These are phyloP conservation scores for Amniculicola lignicola DNA, from an alignment of 495 filamentous ascomycete species.

Conservation along the genomic window DNA sequence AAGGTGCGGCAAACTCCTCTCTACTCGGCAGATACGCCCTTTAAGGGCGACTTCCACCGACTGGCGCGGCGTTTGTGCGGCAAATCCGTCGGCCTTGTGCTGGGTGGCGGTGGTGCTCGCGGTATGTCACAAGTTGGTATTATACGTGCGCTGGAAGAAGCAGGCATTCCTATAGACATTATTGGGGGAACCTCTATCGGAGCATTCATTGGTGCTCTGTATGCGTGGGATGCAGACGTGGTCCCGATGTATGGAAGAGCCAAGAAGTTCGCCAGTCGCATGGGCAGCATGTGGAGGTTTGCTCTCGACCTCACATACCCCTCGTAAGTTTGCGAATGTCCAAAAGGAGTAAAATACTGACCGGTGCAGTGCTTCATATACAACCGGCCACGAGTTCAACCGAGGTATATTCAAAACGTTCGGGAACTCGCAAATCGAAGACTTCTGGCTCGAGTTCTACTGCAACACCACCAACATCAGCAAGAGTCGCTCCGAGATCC, in stretches of 20 bases:
- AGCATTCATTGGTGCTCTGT: slow-evolving; percentile 93
- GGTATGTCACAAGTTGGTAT: slow-evolving; percentile 90
- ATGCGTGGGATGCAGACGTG: slow-evolving; percentile 93
- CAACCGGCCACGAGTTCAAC: slow-evolving; percentile 98
- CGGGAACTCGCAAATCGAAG: slow-evolving; percentile 92
- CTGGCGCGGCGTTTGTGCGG: slow-evolving; percentile 87
- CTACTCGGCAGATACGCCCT: slow-evolving; percentile 85
- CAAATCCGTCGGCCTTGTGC: slow-evolving; percentile 88
- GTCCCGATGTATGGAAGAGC: slow-evolving; percentile 94
- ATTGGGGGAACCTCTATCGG: slow-evolving; percentile 96
- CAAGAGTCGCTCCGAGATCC: slow-evolving; percentile 82
- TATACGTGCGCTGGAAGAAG: slow-evolving; percentile 92
- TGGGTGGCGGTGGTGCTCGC: slow-evolving; percentile 89
- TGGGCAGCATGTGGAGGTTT: slow-evolving; percentile 97
- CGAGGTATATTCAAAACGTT: slow-evolving; percentile 99
- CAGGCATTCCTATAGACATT: slow-evolving; percentile 93
- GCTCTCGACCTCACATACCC: slow-evolving; percentile 94
- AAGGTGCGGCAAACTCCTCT: slow-evolving; percentile 80
- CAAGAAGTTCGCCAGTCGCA: slow-evolving; percentile 94
- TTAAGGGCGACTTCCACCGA: slow-evolving; percentile 95
- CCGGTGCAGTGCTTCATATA: slow-evolving; percentile 64
- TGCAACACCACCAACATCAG: slow-evolving; percentile 98
- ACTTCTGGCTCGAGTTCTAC: slow-evolving; percentile 98
- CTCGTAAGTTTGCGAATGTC: slow-evolving; percentile 49
- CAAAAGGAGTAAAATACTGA: background rate